A percentile compares a stretch with the other conserved stretches of the same genome.
phyloP scores from a whole-genome alignment of 257 asterid species.

The Ehretia macrophylla region DNA sequence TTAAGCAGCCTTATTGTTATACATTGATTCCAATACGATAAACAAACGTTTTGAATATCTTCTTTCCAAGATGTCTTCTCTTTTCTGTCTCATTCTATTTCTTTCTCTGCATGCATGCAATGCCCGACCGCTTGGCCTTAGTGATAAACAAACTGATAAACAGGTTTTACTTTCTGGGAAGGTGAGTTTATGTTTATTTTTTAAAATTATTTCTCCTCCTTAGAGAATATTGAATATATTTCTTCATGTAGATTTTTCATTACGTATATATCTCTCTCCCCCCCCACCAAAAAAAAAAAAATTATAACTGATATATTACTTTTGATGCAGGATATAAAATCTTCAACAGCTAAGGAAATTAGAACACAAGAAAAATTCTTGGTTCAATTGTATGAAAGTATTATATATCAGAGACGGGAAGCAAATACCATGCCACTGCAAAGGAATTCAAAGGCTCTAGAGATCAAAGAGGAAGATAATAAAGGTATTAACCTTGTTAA shows the following conservation, averaged over 20 bases:
- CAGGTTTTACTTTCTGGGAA: slow-evolving; percentile 17
- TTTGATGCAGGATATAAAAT: slow-evolving; percentile 24
- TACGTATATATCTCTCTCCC: no score
- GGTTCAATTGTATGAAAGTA: neutral
- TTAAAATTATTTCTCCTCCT: no score
- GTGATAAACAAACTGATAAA: slow-evolving; percentile 8
- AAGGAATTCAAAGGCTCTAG: slow-evolving; percentile 12
- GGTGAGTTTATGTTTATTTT: slow-evolving; percentile 17
- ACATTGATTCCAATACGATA: neutral
- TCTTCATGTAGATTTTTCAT: no score
- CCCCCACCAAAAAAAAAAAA: no score
- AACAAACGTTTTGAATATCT: neutral
- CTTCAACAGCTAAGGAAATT: slow-evolving; percentile 1
- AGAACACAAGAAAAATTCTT: neutral
- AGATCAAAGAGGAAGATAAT: slow-evolving; percentile 8
- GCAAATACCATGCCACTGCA: no score
- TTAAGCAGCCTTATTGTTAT: neutral
- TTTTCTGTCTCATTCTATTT: slow-evolving; percentile 30
- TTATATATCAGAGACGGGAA: slow-evolving; percentile 6
- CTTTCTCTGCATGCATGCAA: slow-evolving; percentile 50
- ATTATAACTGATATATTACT: no score
- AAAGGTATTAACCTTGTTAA: no score
- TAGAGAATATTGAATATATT: no score
- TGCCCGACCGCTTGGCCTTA: slow-evolving; percentile 34
- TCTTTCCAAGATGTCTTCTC: slow-evolving; percentile 12